A percentile compares a stretch with the other conserved stretches of the same genome.
Evolutionary conservation across 208 protist genomes (phyloP).

Genomic region (Trichomonas vaginalis): DNA sequence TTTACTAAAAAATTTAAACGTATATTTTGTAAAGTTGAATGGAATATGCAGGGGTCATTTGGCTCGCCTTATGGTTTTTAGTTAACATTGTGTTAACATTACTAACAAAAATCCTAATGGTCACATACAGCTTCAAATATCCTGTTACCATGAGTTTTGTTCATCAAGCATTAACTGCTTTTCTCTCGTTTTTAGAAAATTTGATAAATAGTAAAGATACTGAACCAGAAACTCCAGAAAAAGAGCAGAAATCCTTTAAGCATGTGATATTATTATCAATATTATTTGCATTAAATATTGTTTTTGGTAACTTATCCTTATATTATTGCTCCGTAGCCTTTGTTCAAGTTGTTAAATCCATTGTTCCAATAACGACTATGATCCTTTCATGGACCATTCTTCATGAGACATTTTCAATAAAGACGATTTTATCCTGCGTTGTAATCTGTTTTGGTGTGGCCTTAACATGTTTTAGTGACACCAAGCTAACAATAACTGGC

Average conservation of each 20-base stretch:
- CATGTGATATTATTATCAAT: neutral
- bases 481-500: neutral
- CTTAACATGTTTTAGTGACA: neutral
- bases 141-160: neutral
- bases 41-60: neutral
- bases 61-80: neutral
- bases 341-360: neutral
- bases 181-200: neutral
- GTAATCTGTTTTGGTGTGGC: neutral
- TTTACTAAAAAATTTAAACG: too few species aligned
- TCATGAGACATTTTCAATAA: neutral
- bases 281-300: neutral
- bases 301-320: neutral
- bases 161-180: neutral
- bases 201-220: neutral
- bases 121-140: neutral
- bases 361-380: neutral
- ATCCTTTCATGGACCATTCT: neutral
- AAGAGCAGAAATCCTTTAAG: neutral
- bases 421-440: neutral
- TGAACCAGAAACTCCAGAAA: neutral
- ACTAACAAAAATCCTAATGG: neutral
- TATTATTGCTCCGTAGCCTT: neutral
- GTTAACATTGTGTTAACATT: neutral
- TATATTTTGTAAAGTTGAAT: too few species aligned